Evolutionary conservation across 2,329 filamentous ascomycete genomes (phyloP).

Genomic region (Elsinoe australis): DNA sequence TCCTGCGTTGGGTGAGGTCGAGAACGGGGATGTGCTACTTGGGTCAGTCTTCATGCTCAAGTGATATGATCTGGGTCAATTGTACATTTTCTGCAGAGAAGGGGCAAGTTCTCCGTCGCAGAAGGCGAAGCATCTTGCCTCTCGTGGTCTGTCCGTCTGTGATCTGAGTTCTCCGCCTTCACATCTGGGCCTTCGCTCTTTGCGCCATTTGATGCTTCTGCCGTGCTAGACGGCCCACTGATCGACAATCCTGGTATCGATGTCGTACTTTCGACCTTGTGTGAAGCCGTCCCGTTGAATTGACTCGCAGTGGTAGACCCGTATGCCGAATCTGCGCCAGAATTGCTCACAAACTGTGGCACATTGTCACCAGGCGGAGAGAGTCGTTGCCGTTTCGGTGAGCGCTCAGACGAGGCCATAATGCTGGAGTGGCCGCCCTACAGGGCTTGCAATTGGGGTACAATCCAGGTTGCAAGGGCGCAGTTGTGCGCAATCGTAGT

Average conservation of each 20-base stretch:
- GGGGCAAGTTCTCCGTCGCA: constrained; percentile 27
- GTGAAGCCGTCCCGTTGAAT: constrained; percentile 9
- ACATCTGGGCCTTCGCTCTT: constrained; percentile 23
- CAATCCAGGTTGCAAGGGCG: constrained; percentile 9
- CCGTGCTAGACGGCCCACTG: not conserved
- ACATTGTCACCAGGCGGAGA: constrained; percentile 23
- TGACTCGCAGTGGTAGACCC: constrained; percentile 13
- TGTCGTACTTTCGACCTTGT: not conserved
- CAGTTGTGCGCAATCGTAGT: constrained; percentile 4
- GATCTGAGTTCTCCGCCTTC: constrained; percentile 26
- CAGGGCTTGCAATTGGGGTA: constrained; percentile 8
- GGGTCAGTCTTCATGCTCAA: constrained; percentile 14
- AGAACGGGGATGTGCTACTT: constrained; percentile 35
- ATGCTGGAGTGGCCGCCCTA: constrained; percentile 1
- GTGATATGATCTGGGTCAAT: constrained; percentile 1
- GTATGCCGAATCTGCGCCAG: constrained; percentile 15
- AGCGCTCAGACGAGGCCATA: constrained; percentile 24
- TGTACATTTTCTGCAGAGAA: constrained; percentile 32
- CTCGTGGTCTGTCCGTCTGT: constrained; percentile 42
- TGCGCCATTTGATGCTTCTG: not conserved
- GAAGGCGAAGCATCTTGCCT: constrained; percentile 29
- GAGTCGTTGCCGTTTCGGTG: constrained; percentile 31
- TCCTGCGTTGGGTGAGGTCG: constrained; percentile 52
- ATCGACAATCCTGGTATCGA: constrained; percentile 11
- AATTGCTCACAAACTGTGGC: not conserved